Evolutionary conservation across 2,329 filamentous ascomycete species (phyloP).

Genomic region (Calonectria fujianensis): DNA sequence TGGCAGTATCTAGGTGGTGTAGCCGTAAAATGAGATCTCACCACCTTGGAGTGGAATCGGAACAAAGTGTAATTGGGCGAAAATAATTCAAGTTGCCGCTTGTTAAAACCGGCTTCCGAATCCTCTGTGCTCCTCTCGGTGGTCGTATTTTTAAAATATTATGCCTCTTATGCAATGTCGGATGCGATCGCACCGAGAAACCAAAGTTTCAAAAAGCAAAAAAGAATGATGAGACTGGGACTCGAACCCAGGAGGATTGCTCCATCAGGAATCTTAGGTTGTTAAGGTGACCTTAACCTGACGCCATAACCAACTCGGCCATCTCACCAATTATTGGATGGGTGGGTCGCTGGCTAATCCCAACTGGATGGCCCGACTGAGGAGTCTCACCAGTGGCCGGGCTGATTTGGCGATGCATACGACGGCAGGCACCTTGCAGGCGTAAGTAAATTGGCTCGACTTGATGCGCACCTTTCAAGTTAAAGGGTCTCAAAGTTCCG

Average conservation of each 20-base stretch:
- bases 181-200: neutral
- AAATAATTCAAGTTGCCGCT: neutral
- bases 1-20: neutral
- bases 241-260: constrained; percentile 28
- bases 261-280: constrained; percentile 24
- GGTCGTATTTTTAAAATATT: neutral
- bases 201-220: neutral
- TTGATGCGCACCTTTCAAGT: too few relatives aligned
- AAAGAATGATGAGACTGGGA: constrained; percentile 19
- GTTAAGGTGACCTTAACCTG: constrained; percentile 28
- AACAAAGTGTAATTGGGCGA: neutral
- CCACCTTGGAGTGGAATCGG: neutral
- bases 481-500: too few relatives aligned
- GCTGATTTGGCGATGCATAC: too few relatives aligned
- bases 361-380: neutral
- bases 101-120: neutral
- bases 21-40: neutral
- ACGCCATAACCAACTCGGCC: constrained; percentile 28
- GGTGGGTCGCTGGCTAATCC: neutral
- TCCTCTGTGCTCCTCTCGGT: neutral
- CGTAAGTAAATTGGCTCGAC: too few relatives aligned
- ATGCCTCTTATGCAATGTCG: neutral
- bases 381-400: too few relatives aligned
- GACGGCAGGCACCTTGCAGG: too few relatives aligned
- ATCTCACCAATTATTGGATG: constrained; percentile 5